These are phyloP conservation scores for Mucor sp. DNA, from an alignment of 371 early-diverging fungal genomes.

Conservation along the genomic window DNA sequence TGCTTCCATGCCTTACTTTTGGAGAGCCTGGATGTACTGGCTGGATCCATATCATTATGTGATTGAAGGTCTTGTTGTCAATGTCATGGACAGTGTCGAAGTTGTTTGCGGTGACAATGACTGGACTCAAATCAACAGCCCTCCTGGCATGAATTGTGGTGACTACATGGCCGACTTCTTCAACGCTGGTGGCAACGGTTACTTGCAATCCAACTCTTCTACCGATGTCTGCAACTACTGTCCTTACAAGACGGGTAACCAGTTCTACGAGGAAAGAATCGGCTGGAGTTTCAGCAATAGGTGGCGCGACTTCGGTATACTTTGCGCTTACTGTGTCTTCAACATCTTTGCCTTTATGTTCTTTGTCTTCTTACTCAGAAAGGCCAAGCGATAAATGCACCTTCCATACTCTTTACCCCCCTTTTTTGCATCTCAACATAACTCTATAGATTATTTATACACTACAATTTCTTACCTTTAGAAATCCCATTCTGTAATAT, in stretches of 20 bases:
- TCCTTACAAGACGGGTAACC: constrained; percentile 60
- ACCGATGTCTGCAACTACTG: constrained; percentile 69
- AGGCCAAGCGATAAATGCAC: constrained; percentile 40
- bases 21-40: constrained; percentile 81
- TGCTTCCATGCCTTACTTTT: constrained; percentile 70
- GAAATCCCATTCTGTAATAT: background rate
- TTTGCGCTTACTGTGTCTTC: constrained; percentile 61
- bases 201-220: constrained; percentile 51
- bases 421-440: constrained; percentile 1
- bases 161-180: constrained; percentile 64
- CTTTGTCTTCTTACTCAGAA: constrained; percentile 53
- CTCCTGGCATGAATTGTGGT: constrained; percentile 65
- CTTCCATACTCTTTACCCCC: background rate
- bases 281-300: constrained; percentile 68
- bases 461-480: background rate
- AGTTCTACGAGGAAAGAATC: constrained; percentile 51
- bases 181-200: constrained; percentile 52
- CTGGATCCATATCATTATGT: constrained; percentile 78
- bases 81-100: constrained; percentile 60
- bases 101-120: constrained; percentile 58
- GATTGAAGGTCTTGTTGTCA: constrained; percentile 75
- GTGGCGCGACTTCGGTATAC: constrained; percentile 75
- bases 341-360: constrained; percentile 55
- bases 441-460: background rate
- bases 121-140: constrained; percentile 52